These are phyloP conservation scores for Psilocybe subaeruginosa DNA, from an alignment of 768 basidiomycete species.

Conservation along the genomic window DNA sequence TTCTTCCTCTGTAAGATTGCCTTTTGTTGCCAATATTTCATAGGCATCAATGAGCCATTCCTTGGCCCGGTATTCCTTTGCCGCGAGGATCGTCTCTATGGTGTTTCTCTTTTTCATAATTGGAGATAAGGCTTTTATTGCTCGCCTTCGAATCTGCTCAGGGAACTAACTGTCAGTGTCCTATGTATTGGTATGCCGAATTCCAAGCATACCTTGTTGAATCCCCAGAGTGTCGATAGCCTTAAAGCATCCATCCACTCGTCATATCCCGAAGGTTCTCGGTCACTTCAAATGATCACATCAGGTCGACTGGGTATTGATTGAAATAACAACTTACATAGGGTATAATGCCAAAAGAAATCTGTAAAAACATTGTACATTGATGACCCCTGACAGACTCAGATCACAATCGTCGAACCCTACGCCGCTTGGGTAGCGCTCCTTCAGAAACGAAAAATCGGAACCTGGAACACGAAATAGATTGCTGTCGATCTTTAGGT, in stretches of 20 bases:
- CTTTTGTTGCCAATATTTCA: not conserved
- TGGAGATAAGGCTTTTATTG: not conserved
- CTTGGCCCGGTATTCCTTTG: not conserved
- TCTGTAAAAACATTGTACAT: not conserved
- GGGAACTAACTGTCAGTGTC: too few species aligned
- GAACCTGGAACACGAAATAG: not conserved
- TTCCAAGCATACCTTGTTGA: not conserved
- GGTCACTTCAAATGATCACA: not conserved
- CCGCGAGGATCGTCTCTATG: not conserved
- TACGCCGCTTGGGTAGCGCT: not conserved
- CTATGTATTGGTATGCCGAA: too few species aligned
- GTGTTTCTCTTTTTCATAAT: not conserved
- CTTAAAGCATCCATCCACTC: slow-evolving; percentile 9
- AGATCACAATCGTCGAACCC: not conserved
- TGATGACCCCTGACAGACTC: not conserved
- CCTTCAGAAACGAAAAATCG: not conserved
- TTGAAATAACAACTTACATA: not conserved
- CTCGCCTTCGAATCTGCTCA: slow-evolving; percentile 5
- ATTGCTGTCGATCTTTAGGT: not conserved
- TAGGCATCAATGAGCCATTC: slow-evolving; percentile 2
- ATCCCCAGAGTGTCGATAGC: slow-evolving; percentile 12
- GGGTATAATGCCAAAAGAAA: not conserved
- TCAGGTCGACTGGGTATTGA: not conserved
- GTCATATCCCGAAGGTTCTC: not conserved
- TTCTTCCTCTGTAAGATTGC: not conserved